phyloP scores from a whole-genome alignment of 2,329 filamentous ascomycete genomes.

The Ophiostoma sp. region DNA sequence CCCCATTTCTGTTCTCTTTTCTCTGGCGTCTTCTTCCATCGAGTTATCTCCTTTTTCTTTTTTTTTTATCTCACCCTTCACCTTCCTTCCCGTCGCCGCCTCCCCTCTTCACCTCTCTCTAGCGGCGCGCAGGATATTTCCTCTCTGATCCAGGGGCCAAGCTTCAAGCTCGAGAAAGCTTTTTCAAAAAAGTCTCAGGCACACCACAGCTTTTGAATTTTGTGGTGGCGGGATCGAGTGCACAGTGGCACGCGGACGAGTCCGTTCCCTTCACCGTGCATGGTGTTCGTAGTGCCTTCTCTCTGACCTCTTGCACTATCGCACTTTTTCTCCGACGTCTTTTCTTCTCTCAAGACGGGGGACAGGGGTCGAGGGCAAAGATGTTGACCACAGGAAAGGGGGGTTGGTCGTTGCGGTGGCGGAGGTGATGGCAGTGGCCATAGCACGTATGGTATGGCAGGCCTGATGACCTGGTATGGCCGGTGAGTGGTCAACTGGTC shows the following conservation, averaged over 20 bases:
- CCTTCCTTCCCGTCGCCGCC: neutral
- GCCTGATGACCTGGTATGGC: neutral
- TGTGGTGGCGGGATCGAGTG: neutral
- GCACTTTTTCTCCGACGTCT: neutral
- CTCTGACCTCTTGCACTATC: neutral
- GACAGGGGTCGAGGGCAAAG: neutral
- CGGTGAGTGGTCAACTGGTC: neutral
- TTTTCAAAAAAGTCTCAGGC: neutral
- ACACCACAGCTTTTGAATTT: neutral
- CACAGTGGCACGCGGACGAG: neutral
- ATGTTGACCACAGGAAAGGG: neutral
- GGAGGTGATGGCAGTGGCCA: neutral
- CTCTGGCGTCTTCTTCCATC: neutral
- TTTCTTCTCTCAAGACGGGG: neutral
- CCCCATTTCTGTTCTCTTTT: neutral
- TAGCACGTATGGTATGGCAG: neutral
- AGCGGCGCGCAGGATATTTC: constrained; percentile 16
- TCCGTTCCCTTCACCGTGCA: neutral
- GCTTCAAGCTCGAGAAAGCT: neutral
- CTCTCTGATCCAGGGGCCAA: constrained; percentile 4
- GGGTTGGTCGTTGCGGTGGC: constrained; percentile 2
- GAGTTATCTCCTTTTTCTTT: neutral
- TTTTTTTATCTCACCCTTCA: neutral
- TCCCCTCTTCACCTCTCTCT: neutral
- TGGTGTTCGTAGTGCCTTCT: neutral